Base-by-base conservation (phyloP, 108 stramenopile species). In the Discostella stelligeroides region DNA sequence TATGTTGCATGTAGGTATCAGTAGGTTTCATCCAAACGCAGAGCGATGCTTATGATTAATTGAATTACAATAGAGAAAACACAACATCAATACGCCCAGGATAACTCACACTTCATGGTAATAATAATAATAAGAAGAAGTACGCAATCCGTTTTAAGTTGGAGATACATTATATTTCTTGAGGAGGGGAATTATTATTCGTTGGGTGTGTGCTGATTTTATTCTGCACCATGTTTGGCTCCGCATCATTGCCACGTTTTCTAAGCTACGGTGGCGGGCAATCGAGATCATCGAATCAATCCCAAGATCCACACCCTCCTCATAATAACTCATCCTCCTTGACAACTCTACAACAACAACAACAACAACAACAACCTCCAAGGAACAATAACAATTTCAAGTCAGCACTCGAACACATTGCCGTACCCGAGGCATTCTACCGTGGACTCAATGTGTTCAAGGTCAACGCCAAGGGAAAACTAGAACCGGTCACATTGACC, bases 391-490 rank as follows among this genome's bases (percentile, higher is more conserved):
- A 41, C 39, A 79, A 73, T 68, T 90, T 90, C 66, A 85, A 88
- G 60, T 70, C 82, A 25, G 82, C 84, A 8, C 66, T 92, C 45
- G 72, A 73, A 57, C 38, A 45, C n/a, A 72, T 92, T 9, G 54
- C 43, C 12, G 84, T 92, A 4, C 87, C 86, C 5, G 55, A 72
- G 20, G 42, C 20, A 0, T 75, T 92, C 45, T 63, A 75, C 23
- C 66, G 70, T n/a, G 91, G 91, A 3, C 76, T 92, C 10, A 76
- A 58, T 10, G 84, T 88, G 3, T 63, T 84, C 11, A 79, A 76
- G 47, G 88, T 92, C 20, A 69, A 61, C 46, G 78, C 80, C 43
- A 87, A 90, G 66, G 89, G 92, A 14, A 87, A 83, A 41, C 76
- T 86, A 25, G 75, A 85, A 67, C 57, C 80, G 13, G 69, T 58